Conservation (phyloP, 2,329 filamentous ascomycete species). For the Sporothrix globosa region DNA sequence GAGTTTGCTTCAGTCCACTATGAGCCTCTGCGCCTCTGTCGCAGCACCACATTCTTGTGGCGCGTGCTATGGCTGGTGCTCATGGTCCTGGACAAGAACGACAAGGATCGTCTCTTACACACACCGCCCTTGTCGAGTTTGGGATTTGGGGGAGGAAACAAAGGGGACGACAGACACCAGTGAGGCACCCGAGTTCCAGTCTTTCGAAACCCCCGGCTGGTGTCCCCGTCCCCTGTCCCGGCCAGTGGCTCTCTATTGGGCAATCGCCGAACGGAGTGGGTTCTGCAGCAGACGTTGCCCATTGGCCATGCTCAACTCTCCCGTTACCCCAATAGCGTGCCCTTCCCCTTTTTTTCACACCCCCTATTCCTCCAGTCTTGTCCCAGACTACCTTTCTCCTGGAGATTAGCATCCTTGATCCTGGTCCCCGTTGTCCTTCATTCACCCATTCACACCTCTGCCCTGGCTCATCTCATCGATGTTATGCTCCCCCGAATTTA, state of each 20-base stretch:
- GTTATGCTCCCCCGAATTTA: constrained; percentile 32
- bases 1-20: neutral
- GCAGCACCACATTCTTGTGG: constrained; percentile 22
- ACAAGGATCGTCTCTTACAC: constrained; percentile 33
- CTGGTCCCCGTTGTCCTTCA: constrained; percentile 32
- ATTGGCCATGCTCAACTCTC: constrained; percentile 48
- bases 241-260: constrained; percentile 58
- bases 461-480: constrained; percentile 35
- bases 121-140: constrained; percentile 35
- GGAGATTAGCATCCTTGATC: constrained; percentile 30
- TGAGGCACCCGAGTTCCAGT: constrained; percentile 34
- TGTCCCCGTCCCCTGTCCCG: constrained; percentile 42
- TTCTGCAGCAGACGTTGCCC: constrained; percentile 44
- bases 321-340: constrained; percentile 12
- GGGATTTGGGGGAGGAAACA: constrained; percentile 31
- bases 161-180: constrained; percentile 24
- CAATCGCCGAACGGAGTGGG: constrained; percentile 48
- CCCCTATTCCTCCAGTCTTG: constrained; percentile 23
- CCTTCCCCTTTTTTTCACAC: constrained; percentile 3
- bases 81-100: constrained; percentile 20
- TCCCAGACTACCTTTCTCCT: constrained; percentile 19
- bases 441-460: constrained; percentile 27
- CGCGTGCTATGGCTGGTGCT: constrained; percentile 30
- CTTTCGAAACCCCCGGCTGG: constrained; percentile 35
- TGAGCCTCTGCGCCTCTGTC: neutral